Conservation (phyloP, 2,329 filamentous ascomycete species). For the Penicillium thymicola region DNA sequence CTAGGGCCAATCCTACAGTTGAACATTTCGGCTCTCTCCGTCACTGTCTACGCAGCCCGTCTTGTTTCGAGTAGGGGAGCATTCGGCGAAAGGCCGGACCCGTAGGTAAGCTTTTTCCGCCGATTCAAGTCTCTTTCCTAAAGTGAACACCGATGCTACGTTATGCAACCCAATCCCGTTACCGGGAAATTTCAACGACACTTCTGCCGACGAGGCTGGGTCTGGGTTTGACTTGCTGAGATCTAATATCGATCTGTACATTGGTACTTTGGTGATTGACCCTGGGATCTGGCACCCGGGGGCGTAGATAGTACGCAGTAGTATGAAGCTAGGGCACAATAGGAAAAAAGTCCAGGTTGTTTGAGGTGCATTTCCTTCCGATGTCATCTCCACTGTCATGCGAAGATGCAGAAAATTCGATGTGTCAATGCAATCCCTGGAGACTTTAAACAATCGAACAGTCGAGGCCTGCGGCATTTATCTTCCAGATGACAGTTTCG, state of each 20-base stretch:
- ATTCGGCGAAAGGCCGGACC: conserved; percentile 1
- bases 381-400: conserved; percentile 6
- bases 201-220: conserved; percentile 2
- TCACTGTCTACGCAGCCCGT: not conserved
- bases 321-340: not conserved
- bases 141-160: conserved; percentile 20
- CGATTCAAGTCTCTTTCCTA: conserved; percentile 18
- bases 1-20: not conserved
- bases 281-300: conserved; percentile 3
- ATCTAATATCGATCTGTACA: conserved; percentile 20
- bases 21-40: not conserved
- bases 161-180: conserved; percentile 25
- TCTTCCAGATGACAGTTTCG: not conserved
- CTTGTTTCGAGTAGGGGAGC: not conserved
- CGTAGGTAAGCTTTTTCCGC: conserved; percentile 13
- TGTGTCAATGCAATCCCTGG: not conserved
- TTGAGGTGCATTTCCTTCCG: conserved; percentile 2
- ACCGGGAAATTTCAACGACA: conserved; percentile 17
- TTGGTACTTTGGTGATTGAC: conserved; percentile 3
- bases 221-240: conserved; percentile 4
- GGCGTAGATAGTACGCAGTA: not conserved
- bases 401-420: conserved; percentile 2
- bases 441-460: not conserved
- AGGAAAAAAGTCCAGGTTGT: not conserved
- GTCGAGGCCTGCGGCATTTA: conserved; percentile 5